Percentiles rank a stretch among this genome's conserved stretches.
Conservation (phyloP, 2,329 filamentous ascomycete species). For the Colletotrichum acutatum region DNA sequence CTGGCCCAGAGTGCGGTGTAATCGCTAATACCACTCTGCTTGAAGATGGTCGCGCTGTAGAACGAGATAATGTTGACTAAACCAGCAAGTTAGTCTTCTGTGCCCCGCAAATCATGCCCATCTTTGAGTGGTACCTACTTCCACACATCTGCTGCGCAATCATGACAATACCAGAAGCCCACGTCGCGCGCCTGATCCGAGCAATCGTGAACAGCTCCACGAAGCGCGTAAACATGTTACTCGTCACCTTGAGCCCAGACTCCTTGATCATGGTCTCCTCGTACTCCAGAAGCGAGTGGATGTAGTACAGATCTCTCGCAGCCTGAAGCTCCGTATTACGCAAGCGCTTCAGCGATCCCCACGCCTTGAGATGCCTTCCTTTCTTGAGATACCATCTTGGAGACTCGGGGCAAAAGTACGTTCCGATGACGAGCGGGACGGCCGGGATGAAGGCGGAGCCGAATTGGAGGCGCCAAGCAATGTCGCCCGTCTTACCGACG, state of each 20-base stretch:
- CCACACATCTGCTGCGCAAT: constrained; percentile 72
- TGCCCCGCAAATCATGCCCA: not conserved
- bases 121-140: constrained; percentile 41
- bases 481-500: constrained; percentile 67
- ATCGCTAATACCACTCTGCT: constrained; percentile 51
- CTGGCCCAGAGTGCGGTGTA: constrained; percentile 54
- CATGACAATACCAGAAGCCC: constrained; percentile 77
- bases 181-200: constrained; percentile 69
- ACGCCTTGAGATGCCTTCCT: constrained; percentile 63
- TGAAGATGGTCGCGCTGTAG: constrained; percentile 59
- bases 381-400: constrained; percentile 76
- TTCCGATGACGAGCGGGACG: constrained; percentile 65
- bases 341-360: constrained; percentile 64
- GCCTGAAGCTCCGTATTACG: constrained; percentile 70
- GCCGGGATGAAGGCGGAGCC: constrained; percentile 74
- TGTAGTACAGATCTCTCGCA: constrained; percentile 71
- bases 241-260: constrained; percentile 48
- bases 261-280: constrained; percentile 43
- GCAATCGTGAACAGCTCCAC: constrained; percentile 68
- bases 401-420: constrained; percentile 73
- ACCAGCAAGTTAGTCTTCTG: not conserved
- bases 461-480: constrained; percentile 73
- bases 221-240: constrained; percentile 61
- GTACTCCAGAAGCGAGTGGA: constrained; percentile 52
- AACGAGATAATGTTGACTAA: constrained; percentile 61